Evolutionary conservation across 2,329 filamentous ascomycete genomes (phyloP).

Genomic region (Diplodia corticola): DNA sequence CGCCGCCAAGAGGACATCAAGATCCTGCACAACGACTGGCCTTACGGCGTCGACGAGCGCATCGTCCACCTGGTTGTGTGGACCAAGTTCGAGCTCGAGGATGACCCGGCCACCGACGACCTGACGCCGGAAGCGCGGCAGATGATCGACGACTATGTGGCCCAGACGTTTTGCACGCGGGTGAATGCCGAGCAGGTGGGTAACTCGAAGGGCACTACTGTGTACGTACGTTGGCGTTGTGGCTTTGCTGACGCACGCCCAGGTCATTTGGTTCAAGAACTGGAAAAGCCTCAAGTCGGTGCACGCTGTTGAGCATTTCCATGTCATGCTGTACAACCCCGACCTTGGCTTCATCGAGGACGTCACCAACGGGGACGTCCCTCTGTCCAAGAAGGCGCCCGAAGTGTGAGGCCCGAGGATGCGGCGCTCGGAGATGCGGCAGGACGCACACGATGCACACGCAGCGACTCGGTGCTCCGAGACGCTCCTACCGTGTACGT

Average conservation of each 20-base stretch:
- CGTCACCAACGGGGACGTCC: constrained; percentile 73
- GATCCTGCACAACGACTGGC: constrained; percentile 89
- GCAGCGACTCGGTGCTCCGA: background rate
- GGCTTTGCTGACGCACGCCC: constrained; percentile 27
- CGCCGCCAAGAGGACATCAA: constrained; percentile 60
- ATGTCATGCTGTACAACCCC: constrained; percentile 84
- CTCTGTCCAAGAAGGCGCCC: constrained; percentile 46
- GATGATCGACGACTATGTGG: constrained; percentile 71
- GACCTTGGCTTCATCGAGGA: constrained; percentile 67
- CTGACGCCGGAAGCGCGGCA: constrained; percentile 63
- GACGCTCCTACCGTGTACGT: background rate
- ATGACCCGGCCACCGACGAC: constrained; percentile 65
- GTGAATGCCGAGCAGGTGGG: constrained; percentile 51
- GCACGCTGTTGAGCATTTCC: constrained; percentile 87
- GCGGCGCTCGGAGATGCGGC: background rate
- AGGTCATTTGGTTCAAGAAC: constrained; percentile 89
- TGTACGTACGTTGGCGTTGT: background rate
- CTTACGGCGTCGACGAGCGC: constrained; percentile 76
- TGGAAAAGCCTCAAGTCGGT: constrained; percentile 84
- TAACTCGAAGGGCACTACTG: background rate
- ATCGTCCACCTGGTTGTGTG: constrained; percentile 89
- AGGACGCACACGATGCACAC: background rate
- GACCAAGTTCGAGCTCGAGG: constrained; percentile 82
- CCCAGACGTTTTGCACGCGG: constrained; percentile 61
- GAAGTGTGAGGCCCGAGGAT: background rate